A percentile compares a stretch with the other conserved stretches of the same genome.
phyloP scores from a whole-genome alignment of 257 asterid genomes.

The Solanum infundibuliforme region DNA sequence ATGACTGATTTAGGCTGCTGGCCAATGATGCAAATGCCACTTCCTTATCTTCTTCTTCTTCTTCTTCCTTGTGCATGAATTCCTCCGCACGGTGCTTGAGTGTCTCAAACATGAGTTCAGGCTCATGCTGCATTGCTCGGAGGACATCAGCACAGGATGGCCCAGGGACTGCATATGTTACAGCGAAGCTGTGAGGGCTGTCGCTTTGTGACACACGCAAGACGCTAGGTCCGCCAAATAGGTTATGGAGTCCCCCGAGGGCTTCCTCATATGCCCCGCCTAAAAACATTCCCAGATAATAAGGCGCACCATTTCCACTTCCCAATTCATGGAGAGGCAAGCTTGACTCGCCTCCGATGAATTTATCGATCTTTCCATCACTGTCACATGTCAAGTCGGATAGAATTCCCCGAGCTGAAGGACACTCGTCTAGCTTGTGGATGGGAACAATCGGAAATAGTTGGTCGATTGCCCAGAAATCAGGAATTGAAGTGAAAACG shows the following conservation, averaged over 20 bases:
- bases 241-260: conserved; percentile 79
- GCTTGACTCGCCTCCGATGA: conserved; percentile 91
- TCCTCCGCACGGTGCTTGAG: conserved; percentile 84
- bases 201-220: conserved; percentile 78
- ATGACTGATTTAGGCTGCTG: conserved; percentile 49
- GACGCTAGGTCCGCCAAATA: conserved; percentile 83
- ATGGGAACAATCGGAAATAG: conserved; percentile 83
- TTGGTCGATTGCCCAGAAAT: conserved; percentile 91
- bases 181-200: conserved; percentile 77
- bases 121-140: conserved; percentile 84
- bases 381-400: conserved; percentile 95
- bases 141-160: conserved; percentile 75
- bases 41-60: conserved; percentile 1
- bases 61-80: conserved; percentile 12
- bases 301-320: conserved; percentile 21
- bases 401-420: conserved; percentile 46
- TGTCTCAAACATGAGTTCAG: conserved; percentile 80
- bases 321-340: conserved; percentile 69
- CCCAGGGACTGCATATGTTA: conserved; percentile 71
- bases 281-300: conserved; percentile 82
- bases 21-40: conserved; percentile 10
- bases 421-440: conserved; percentile 72
- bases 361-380: conserved; percentile 81
- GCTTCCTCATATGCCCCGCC: conserved; percentile 99
- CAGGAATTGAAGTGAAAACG: conserved; percentile 87